Base-by-base conservation (phyloP, 1,284 basidiomycete genomes). In the Ceratobasidium papillatum region DNA sequence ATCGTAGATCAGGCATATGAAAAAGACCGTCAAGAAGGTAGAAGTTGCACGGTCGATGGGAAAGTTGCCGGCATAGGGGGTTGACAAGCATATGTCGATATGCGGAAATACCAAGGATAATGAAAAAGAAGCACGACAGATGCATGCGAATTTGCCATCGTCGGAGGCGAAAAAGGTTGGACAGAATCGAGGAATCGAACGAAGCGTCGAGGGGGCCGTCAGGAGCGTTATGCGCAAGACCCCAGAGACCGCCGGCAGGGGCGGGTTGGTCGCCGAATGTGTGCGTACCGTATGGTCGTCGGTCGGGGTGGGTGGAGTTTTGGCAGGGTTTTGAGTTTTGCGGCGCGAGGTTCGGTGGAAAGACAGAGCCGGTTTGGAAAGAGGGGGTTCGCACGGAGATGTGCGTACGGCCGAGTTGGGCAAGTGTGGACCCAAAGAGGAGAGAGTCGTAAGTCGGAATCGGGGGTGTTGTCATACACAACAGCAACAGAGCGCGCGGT, bases 51-150 rank as follows among this genome's bases (percentile, higher is more conserved):
- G 51, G 64, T 22, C 59, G 69, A 38, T 34, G 52, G 54, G 49
- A 32, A 51, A 61, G 69, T 72, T 32, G 30, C 45, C 69, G 69
- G 41, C 62, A 58, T 19, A 36, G 34, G 56, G 56, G 56, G 27
- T 14, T 47, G 45, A 47, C 45, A 47, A 17, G n/a, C 34, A 38
- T 34, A 56, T 56, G 56, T 58, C 56, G 22, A 58, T 5, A 58
- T 47, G 34, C 14, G 56, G 56, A 34, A 58, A 58, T n/a, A 34
- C 27, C 30, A 56, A 38, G 17, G n/a, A 38, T n/a, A 38, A n/a
- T 34, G 32, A 58, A 58, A 38, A 19, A 32, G 36, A 58, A 32
- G 32, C 32, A n/a, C 12, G 19, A 8, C 3, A 34, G 7, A 54
- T 27, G 8, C 52, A 58, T 58, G 56, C 19, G 56, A 54, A 54